Base-by-base conservation (phyloP, 768 basidiomycete genomes). In the Xerocomellus chrysenteron region DNA sequence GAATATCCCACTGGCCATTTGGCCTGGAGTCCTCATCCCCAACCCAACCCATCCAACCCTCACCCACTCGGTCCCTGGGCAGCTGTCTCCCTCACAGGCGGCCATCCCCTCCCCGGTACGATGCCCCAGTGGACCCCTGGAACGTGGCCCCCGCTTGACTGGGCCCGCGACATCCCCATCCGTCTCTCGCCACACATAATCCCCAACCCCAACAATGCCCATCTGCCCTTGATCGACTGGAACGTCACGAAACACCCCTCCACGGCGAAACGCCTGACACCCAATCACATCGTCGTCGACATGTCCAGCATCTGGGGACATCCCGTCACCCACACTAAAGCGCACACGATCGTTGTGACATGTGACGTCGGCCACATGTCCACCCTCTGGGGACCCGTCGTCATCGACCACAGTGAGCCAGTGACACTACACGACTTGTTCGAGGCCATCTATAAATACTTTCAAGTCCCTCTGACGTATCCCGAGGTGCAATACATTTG, bases 381-480 rank as follows among this genome's bases (percentile, higher is more conserved):
- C 5, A 59, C 59, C 5, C 64, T 70, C 41, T 78, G 86, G 85
- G 81, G 82, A 2, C 79, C 80, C 1, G 76, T 86, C 54, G 56
- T 75, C 39, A 62, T 84, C 47, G 63, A 76, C 11, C 72, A 69
- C 11, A 57, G 59, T 12, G 57, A 64, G 13, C 47, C 56, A 1
- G 69, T 80, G 28, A 79, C 77, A 11, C 63, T 84, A 14, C 54
- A 68, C 46, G 80, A 82, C 59, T 47, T 84, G 58, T 68, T 86
- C 24, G 70, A 78, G 37, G 79, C 76, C 10, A 76, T 86, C 17
- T 75, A 81, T 60, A 62, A 66, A 1, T 83, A 82, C 65, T 76
- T 84, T 64, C 81, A 76, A 54, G 62, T 54, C 26, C 76, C 75
- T 3, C 61, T 86, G 43, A 76, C 76, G 5, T 57, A 56, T 9